Evolutionary conservation across 768 basidiomycete species (phyloP).

Genomic region (Brasilioporus rufonigricans): DNA sequence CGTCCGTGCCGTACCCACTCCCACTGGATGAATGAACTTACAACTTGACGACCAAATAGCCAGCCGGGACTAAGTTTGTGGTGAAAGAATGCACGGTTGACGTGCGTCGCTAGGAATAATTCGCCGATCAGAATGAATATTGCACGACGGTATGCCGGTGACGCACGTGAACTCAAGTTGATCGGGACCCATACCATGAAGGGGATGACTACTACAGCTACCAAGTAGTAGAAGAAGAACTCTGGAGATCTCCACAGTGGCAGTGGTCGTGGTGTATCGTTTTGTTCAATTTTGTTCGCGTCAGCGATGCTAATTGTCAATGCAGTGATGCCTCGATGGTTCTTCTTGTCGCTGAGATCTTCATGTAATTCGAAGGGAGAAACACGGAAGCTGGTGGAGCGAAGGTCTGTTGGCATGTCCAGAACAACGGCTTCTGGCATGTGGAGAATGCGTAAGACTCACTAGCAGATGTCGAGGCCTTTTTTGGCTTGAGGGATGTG

Average conservation of each 20-base stretch:
- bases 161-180: conserved; percentile 71
- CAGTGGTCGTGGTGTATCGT: conserved; percentile 31
- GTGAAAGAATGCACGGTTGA: conserved; percentile 66
- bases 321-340: conserved; percentile 34
- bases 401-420: conserved; percentile 38
- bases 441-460: not conserved
- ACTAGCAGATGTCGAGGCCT: no score
- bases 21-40: conserved; percentile 39
- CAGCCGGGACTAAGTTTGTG: conserved; percentile 67
- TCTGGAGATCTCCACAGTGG: conserved; percentile 80
- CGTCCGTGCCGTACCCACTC: not conserved
- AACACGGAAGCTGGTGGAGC: conserved; percentile 1
- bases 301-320: conserved; percentile 59
- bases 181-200: conserved; percentile 77
- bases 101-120: conserved; percentile 56
- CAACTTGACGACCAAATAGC: conserved; percentile 77
- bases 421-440: conserved; percentile 31
- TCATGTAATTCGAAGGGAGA: conserved; percentile 19
- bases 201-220: conserved; percentile 60
- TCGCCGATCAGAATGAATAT: not conserved
- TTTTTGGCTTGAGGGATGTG: no score
- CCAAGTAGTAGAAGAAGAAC: conserved; percentile 71
- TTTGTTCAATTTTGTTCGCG: conserved; percentile 30
- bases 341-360: not conserved
- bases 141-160: not conserved